Base-by-base conservation (phyloP, 306 rosid genomes). In the Lagenaria siceraria region DNA sequence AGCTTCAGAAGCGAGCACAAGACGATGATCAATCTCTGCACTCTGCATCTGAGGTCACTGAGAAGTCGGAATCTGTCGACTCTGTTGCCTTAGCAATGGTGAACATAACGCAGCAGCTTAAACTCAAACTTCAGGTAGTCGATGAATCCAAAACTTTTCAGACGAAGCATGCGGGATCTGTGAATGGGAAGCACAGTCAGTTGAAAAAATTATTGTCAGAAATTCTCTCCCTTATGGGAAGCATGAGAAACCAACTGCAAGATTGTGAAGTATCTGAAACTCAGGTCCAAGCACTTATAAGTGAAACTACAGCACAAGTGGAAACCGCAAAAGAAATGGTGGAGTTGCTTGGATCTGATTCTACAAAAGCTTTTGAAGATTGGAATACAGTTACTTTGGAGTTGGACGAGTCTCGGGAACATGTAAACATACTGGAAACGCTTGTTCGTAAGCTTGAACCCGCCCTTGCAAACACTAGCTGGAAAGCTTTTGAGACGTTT, bases 221-320 rank as follows among this genome's bases (percentile, higher is more conserved):
- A 80, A 82, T 89, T 17, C 80, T 89, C 10, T 89, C 89, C 75
- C 82, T 90, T 77, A 81, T 90, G 83, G 89, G 83, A 61, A 83
- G 78, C 87, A 88, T 92, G 92, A 87, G 88, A 80, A 86, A 21
- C 42, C 90, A 89, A 76, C 76, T 95, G 33, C 79, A 74, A 36
- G 89, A 83, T 72, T 85, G 84, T 80, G 86, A 90, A 80, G 90
- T 84, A 69, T 87, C 97, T 2, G 97, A 92, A 87, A 78, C 88
- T 73, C 89, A 84, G 64, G 90, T 92, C 29, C 87, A 86, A 80
- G 87, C 78, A 63, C 78, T 87, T 72, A 85, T 85, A 31, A 76
- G 64, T 24, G 92, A 89, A 83, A 87, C 98, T 40, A 82, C 81
- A 80, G 80, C 78, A 61, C 97, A 88, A 82, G 89, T 88, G 77